phyloP scores from a whole-genome alignment of 2,329 filamentous ascomycete genomes.

The Diatrype stigma region DNA sequence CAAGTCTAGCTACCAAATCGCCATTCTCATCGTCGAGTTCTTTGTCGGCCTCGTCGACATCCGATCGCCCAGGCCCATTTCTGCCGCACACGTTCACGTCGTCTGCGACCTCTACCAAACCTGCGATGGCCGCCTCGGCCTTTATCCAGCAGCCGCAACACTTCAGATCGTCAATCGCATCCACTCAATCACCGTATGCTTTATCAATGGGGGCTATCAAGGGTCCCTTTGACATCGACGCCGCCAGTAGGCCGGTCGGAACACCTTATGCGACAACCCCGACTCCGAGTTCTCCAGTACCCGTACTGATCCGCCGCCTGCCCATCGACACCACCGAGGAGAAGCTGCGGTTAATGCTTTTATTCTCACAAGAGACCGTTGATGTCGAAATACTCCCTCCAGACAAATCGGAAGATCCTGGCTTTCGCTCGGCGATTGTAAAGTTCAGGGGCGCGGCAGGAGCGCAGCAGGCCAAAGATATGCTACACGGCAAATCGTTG shows the following conservation, averaged over 20 bases:
- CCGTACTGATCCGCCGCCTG: constrained; percentile 51
- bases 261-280: constrained; percentile 34
- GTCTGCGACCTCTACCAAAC: constrained; percentile 16
- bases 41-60: constrained; percentile 16
- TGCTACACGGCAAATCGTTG: constrained; percentile 53
- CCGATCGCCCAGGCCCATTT: constrained; percentile 20
- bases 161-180: constrained; percentile 30
- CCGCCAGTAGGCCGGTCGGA: constrained; percentile 33
- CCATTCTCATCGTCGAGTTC: constrained; percentile 10
- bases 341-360: constrained; percentile 51
- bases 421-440: constrained; percentile 49
- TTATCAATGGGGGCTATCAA: constrained; percentile 25
- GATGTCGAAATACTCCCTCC: constrained; percentile 47
- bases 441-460: constrained; percentile 49
- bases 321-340: constrained; percentile 52
- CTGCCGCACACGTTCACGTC: constrained; percentile 11
- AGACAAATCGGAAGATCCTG: constrained; percentile 46
- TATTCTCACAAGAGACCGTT: constrained; percentile 54
- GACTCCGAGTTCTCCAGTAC: constrained; percentile 36
- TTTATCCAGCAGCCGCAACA: constrained; percentile 38
- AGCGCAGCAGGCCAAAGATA: constrained; percentile 52
- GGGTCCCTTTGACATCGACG: constrained; percentile 39
- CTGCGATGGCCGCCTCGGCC: constrained; percentile 41
- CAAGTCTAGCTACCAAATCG: constrained; percentile 17
- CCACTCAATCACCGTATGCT: constrained; percentile 30